Percentiles rank a stretch among this genome's conserved stretches.
Evolutionary conservation across 78 protist genomes (phyloP).

Genomic region (slime mould (Dictyostelium discoideum)): DNA sequence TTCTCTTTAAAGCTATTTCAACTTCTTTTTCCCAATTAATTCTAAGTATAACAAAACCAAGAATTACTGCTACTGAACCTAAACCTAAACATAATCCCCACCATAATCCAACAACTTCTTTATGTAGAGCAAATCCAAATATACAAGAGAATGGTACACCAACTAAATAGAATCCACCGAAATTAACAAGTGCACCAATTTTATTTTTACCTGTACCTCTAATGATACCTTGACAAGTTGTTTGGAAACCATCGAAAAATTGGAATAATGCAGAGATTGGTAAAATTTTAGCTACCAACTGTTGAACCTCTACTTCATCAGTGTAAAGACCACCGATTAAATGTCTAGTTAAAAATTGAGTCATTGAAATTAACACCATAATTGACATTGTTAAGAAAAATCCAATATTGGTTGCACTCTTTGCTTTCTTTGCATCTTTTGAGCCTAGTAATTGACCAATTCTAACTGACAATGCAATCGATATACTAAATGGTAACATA

Average conservation of each 20-base stretch:
- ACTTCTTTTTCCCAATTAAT: constrained; percentile 58
- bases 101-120: constrained; percentile 54
- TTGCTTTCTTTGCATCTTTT: constrained; percentile 7
- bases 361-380: constrained; percentile 9
- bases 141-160: constrained; percentile 47
- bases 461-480: constrained; percentile 70
- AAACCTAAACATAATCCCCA: constrained; percentile 61
- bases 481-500: constrained; percentile 55
- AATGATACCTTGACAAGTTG: constrained; percentile 62
- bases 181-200: constrained; percentile 70
- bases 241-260: constrained; percentile 67
- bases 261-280: constrained; percentile 63
- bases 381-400: not conserved
- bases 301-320: constrained; percentile 8
- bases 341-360: constrained; percentile 9
- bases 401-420: constrained; percentile 28
- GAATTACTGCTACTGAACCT: not conserved
- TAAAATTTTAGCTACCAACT: constrained; percentile 9
- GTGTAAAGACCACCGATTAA: constrained; percentile 43
- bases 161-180: constrained; percentile 44
- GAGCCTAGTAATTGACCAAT: constrained; percentile 69
- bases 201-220: constrained; percentile 74
- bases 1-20: constrained; percentile 28
- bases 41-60: constrained; percentile 14
- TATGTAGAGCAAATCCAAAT: constrained; percentile 44